Evolutionary conservation across 1,139 yeast genomes (phyloP), one percentile per base, ranked within the genome.

Genomic region (Scheffersomyces parashehatae): DNA sequence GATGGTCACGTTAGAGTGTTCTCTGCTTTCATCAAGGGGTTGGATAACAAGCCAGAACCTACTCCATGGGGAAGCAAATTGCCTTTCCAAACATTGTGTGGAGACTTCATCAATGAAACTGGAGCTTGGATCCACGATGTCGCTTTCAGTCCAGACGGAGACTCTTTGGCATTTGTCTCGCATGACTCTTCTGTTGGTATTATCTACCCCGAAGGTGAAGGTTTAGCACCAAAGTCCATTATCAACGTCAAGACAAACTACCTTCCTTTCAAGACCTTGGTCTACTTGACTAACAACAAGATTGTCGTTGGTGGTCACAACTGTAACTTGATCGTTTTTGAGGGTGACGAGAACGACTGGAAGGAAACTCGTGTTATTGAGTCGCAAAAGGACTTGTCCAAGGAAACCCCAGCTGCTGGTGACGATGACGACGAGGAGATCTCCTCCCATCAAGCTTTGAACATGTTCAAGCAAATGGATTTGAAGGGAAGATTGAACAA

Each of bases 121-220:
- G 90, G 95, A 35, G 88, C 95, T 29, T 93, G 98, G 96, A 82
- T 93, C 49, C 97, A 93, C 61, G 97, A 82, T 55, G 95, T 93
- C 38, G 77, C 85, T 37, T 93, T 95, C 72, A 83, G 88, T 48
- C 95, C 96, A 7, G 73, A 77, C 45, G 95, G 93, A 32, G 79
- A 90, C 55, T 78, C 83, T 8, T 68, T 93, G 50, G 97, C 88
- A 0, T 91, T 81, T 64, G 95, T 82, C 2, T 59, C 88, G 31
- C 95, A 87, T 62, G 95, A 87, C 64, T 85, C 93, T 26, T 75
- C 89, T 30, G 70, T 89, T 51, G 83, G 83, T 13, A 75, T 93
- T 35, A 87, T 88, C 26, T 85, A 88, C 55, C 95, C 96, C 11
- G 70, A 68, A 35, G 93, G 87, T 8, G 88, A 87, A 43, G 87